These are phyloP conservation scores for Plasmodium berghei DNA, from an alignment of 169 alveolate genomes.

Conservation along the genomic window DNA sequence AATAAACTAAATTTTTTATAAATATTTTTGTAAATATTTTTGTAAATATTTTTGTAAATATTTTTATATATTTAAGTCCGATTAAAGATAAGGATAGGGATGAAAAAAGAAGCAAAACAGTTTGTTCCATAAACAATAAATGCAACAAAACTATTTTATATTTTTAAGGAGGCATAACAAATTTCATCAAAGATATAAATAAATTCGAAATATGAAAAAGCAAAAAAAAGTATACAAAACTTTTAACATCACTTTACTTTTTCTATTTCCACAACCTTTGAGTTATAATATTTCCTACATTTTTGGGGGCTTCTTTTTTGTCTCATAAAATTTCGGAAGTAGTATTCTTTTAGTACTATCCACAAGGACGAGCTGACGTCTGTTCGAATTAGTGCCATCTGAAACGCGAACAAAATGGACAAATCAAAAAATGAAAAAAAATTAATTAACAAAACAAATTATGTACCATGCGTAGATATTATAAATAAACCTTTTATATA, in stretches of 20 bases:
- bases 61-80: too few species aligned
- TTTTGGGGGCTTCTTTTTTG: slow-evolving; percentile 17
- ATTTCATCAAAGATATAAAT: not conserved
- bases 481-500: not conserved
- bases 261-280: slow-evolving; percentile 42
- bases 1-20: too few species aligned
- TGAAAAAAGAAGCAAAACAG: too few species aligned
- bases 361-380: slow-evolving; percentile 66
- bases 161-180: not conserved
- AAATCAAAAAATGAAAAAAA: not conserved
- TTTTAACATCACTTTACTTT: slow-evolving; percentile 24
- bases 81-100: too few species aligned
- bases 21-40: too few species aligned
- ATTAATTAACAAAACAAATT: not conserved
- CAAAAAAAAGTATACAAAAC: not conserved
- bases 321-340: slow-evolving; percentile 56
- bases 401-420: not conserved
- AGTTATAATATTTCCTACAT: slow-evolving; percentile 8
- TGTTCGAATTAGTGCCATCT: slow-evolving; percentile 73
- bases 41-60: too few species aligned
- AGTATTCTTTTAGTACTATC: slow-evolving; percentile 67
- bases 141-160: not conserved
- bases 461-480: not conserved
- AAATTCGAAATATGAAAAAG: not conserved
- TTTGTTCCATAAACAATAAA: not conserved